Conservation (phyloP, 768 basidiomycete species). For the Pseudohyphozyma bogoriensis region DNA sequence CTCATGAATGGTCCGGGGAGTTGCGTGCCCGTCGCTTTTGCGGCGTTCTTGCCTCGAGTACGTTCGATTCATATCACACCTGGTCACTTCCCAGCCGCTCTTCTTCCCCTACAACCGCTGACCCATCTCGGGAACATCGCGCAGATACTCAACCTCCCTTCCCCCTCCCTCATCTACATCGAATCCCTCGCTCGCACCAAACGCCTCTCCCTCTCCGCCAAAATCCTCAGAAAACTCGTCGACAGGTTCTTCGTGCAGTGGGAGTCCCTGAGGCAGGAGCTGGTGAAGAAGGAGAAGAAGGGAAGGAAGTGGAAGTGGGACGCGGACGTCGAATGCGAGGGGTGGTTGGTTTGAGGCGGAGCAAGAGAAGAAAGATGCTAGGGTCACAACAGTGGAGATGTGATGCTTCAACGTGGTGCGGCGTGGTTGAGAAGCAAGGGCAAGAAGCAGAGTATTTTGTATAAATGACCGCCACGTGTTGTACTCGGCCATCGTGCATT, state of each 20-base stretch:
- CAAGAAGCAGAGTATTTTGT: too few species aligned
- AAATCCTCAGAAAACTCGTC: conserved; percentile 65
- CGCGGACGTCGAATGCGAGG: conserved; percentile 21
- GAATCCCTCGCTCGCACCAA: conserved; percentile 87
- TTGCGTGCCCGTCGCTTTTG: conserved; percentile 65
- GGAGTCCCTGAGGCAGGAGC: conserved; percentile 50
- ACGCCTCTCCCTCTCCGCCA: conserved; percentile 72
- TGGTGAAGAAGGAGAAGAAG: background rate
- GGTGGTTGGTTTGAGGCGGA: conserved; percentile 20
- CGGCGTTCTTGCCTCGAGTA: conserved; percentile 42
- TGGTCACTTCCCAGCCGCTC: too few species aligned
- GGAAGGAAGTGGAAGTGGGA: background rate
- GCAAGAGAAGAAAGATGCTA: background rate
- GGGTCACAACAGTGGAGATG: too few species aligned
- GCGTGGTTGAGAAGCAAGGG: too few species aligned
- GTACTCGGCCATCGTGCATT: too few species aligned
- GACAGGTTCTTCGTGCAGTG: conserved; percentile 92
- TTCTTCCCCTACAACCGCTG: background rate
- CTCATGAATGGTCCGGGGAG: conserved; percentile 94
- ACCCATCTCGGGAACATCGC: background rate
- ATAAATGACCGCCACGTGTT: too few species aligned
- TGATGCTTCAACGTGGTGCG: too few species aligned
- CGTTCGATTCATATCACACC: background rate
- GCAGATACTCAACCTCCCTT: conserved; percentile 64
- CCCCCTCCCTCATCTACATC: conserved; percentile 70